These are phyloP conservation scores for Apophysomyces sp. DNA, from an alignment of 371 early-diverging fungal genomes.

Conservation along the genomic window DNA sequence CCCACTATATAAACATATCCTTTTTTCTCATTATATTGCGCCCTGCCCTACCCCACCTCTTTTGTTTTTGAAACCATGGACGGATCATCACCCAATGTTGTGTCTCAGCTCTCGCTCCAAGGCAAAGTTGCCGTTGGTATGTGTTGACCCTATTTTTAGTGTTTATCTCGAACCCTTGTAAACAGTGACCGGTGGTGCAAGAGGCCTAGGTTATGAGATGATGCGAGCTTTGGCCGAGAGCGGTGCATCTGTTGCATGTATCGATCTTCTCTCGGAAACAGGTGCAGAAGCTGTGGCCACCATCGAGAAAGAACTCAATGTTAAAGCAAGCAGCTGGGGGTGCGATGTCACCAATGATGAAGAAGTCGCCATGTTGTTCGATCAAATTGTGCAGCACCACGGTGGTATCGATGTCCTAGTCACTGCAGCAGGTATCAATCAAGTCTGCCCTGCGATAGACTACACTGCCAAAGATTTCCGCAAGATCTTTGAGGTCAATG, in stretches of 20 bases:
- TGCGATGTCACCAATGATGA: slow-evolving; percentile 38
- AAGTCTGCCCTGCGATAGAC: slow-evolving; percentile 23
- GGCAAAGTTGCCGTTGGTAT: slow-evolving; percentile 42
- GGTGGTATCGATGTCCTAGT: slow-evolving; percentile 28
- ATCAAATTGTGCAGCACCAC: slow-evolving; percentile 27
- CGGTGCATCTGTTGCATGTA: slow-evolving; percentile 41
- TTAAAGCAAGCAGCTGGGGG: slow-evolving; percentile 32
- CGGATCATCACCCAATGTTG: slow-evolving; percentile 18
- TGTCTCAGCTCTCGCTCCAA: slow-evolving; percentile 23
- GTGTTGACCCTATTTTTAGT: background rate
- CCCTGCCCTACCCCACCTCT: background rate
- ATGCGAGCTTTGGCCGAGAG: slow-evolving; percentile 39
- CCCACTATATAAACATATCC: background rate
- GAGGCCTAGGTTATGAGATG: slow-evolving; percentile 48
- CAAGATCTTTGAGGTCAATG: slow-evolving; percentile 34
- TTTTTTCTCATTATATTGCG: background rate
- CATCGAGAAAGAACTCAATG: slow-evolving; percentile 21
- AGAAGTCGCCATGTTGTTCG: slow-evolving; percentile 26
- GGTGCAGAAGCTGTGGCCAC: slow-evolving; percentile 16
- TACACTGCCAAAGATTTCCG: slow-evolving; percentile 24
- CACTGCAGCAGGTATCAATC: slow-evolving; percentile 27
- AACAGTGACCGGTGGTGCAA: slow-evolving; percentile 44
- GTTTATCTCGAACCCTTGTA: slow-evolving; percentile 1
- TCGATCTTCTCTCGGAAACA: slow-evolving; percentile 24
- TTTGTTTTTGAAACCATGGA: background rate